Percentiles rank a stretch among this genome's conserved stretches.
These are phyloP conservation scores for Lentinula novae-zelandiae DNA, from an alignment of 1,284 basidiomycete species.

Conservation along the genomic window DNA sequence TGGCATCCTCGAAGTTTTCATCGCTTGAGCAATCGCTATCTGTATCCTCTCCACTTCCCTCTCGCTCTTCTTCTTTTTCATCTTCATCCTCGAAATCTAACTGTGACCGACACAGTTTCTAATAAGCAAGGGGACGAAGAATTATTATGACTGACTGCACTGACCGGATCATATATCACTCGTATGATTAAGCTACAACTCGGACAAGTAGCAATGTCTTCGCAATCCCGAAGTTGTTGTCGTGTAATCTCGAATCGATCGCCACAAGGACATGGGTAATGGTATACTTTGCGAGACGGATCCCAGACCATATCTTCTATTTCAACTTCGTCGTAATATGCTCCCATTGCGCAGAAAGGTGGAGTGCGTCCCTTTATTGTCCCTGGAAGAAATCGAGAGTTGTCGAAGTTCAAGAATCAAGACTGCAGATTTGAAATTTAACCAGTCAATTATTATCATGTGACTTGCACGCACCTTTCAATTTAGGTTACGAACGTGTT, in stretches of 20 bases:
- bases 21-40: constrained; percentile 39
- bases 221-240: constrained; percentile 83
- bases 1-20: constrained; percentile 56
- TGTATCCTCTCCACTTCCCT: constrained; percentile 27
- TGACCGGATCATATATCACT: constrained; percentile 92
- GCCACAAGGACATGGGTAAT: constrained; percentile 98
- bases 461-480: too few relatives aligned
- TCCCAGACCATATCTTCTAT: constrained; percentile 98
- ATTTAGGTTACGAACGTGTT: too few relatives aligned
- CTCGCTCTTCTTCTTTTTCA: constrained; percentile 35
- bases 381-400: not conserved
- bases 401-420: too few relatives aligned
- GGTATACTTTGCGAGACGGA: constrained; percentile 76
- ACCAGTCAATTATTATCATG: too few relatives aligned
- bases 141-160: constrained; percentile 3
- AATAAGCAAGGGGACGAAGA: not conserved
- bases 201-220: constrained; percentile 97
- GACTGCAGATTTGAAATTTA: too few relatives aligned
- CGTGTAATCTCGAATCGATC: constrained; percentile 97
- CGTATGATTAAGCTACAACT: constrained; percentile 93
- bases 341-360: constrained; percentile 49
- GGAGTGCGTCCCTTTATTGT: not conserved
- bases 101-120: constrained; percentile 27
- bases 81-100: constrained; percentile 72
- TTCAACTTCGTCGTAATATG: constrained; percentile 90